Conservation (phyloP, 345 rosid species). For the Capsella bursapastoris region DNA sequence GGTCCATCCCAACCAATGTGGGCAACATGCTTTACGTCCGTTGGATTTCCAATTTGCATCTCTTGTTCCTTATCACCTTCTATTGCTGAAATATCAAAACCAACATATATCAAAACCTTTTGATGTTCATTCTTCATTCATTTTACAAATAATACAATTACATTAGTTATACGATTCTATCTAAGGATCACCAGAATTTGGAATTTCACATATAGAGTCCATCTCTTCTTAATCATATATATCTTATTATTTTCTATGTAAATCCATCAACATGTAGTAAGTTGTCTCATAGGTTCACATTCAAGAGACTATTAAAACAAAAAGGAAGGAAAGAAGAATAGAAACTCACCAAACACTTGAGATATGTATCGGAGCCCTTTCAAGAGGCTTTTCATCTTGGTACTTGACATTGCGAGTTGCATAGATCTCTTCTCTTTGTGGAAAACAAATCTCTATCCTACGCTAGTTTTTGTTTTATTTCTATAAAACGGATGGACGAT, state of each 20-base stretch:
- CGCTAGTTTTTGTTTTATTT: neutral
- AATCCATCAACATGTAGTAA: neutral
- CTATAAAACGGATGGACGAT: neutral
- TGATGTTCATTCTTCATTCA: slow-evolving; percentile 2
- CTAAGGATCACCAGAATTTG: too few relatives aligned
- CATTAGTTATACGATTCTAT: neutral
- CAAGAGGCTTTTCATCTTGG: slow-evolving; percentile 52
- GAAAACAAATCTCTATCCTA: neutral
- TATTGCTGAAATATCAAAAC: slow-evolving; percentile 1
- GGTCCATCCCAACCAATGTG: slow-evolving; percentile 88
- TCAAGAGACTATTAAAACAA: neutral
- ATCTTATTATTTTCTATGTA: neutral
- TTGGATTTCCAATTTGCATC: slow-evolving; percentile 80
- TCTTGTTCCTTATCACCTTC: slow-evolving; percentile 73
- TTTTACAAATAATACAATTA: neutral
- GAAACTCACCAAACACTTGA: slow-evolving; percentile 54
- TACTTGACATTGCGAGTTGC: slow-evolving; percentile 30
- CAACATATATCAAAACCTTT: neutral
- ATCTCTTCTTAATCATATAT: neutral
- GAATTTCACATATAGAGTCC: too few relatives aligned
- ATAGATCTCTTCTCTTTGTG: slow-evolving; percentile 4
- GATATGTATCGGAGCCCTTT: slow-evolving; percentile 60
- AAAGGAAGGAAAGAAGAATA: neutral
- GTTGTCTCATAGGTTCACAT: neutral
- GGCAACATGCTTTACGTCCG: slow-evolving; percentile 95